Evolutionary conservation across 768 basidiomycete species (phyloP), one percentile per base, ranked within the genome.

Genomic region (Leccinum sublutescens): DNA sequence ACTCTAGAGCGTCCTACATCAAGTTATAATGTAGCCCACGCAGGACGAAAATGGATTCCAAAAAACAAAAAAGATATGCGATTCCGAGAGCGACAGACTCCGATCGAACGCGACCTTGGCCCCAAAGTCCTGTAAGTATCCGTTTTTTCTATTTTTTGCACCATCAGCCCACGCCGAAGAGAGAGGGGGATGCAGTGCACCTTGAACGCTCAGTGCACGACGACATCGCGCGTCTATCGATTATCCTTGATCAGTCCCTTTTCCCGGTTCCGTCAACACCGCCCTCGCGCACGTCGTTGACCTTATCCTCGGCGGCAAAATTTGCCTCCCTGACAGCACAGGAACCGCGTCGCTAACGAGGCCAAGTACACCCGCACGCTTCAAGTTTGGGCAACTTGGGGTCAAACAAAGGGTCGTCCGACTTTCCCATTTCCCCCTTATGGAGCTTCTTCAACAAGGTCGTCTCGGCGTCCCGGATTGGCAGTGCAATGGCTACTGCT

Each of bases 181-280:
- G 3, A 1, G 3, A 21, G 21, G 25, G 25, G 25, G 25, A 17
- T 40, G 17, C 8, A 64, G 79, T 38, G 31, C 31, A 95, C 96
- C 87, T 97, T 95, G 86, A 98, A 91, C 29, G 81, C 77, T 59
- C 25, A 25, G 3, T 96, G 92, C 49, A 95, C 85, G 76, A 98
- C 8, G 95, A 95, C 95, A 98, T 98, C 47, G 83, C 83, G 48
- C 87, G 84, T 79, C 25, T 25, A 25, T 25, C 25, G 25, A 25
- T 98, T 98, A 77, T 98, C 94, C 82, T 97, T 98, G 76, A 95
- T 88, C 72, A 98, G 71, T 4, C 91, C 94, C 19, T 79, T 81
- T 70, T 83, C n/a, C n/a, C n/a, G n/a, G n/a, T n/a, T 29, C 80
- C 10, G 80, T 81, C 70, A 98, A 71, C 63, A 83, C 64, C 66